A percentile compares a stretch with the other conserved stretches of the same genome.
These are phyloP conservation scores for Sporothrix protearum DNA, from an alignment of 2,329 filamentous ascomycete genomes.

Conservation along the genomic window DNA sequence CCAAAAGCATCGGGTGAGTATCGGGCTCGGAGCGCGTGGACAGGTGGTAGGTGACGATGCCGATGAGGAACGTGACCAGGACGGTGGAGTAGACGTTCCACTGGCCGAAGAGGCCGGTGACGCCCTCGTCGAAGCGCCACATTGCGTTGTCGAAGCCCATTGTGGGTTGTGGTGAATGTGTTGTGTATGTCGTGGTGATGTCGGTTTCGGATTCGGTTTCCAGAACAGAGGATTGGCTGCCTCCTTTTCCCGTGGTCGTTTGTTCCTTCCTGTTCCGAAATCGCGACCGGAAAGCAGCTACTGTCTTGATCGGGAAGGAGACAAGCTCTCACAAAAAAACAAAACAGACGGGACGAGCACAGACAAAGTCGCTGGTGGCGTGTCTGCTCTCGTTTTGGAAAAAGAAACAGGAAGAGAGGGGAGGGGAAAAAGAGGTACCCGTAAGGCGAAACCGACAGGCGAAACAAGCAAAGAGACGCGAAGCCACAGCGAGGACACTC, in stretches of 20 bases:
- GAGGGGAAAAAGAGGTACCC: background rate
- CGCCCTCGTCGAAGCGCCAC: slow-evolving; percentile 65
- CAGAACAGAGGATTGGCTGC: background rate
- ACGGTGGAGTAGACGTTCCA: slow-evolving; percentile 80
- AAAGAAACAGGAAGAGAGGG: background rate
- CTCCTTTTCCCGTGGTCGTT: background rate
- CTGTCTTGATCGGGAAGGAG: background rate
- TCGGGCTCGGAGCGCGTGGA: slow-evolving; percentile 75
- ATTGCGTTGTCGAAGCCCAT: slow-evolving; percentile 56
- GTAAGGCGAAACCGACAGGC: slow-evolving; percentile 2
- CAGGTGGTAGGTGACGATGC: slow-evolving; percentile 67
- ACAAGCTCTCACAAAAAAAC: background rate
- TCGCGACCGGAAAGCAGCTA: background rate
- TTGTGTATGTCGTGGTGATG: background rate
- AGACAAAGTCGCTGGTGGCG: background rate
- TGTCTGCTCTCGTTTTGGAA: slow-evolving; percentile 2
- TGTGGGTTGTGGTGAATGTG: slow-evolving; percentile 10
- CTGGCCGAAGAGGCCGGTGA: slow-evolving; percentile 67
- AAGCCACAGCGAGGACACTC: background rate
- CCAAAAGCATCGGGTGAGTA: slow-evolving; percentile 85
- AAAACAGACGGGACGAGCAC: background rate
- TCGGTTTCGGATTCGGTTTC: background rate
- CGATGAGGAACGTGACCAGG: slow-evolving; percentile 63
- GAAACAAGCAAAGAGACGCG: slow-evolving; percentile 3
- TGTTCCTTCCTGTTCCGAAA: background rate